Evolutionary conservation across 116 monocot genomes (phyloP).

Genomic region (Iris pallida): DNA sequence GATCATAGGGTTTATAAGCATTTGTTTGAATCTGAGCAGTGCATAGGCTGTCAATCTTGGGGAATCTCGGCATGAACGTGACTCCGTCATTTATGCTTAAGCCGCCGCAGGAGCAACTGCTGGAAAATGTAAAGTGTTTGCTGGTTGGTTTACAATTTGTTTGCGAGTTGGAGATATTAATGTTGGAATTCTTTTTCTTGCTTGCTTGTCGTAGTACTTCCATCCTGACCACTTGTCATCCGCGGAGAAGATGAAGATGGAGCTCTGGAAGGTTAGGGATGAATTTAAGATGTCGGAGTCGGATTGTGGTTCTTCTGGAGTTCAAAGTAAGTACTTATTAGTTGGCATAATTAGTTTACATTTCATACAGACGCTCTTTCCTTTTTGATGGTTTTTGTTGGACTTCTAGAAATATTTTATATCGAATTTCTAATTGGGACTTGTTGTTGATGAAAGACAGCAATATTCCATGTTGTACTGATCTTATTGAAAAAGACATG

Average conservation of each 20-base stretch:
- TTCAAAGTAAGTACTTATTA: slow-evolving; percentile 57
- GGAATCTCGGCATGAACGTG: slow-evolving; percentile 21
- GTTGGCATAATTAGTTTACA: no score
- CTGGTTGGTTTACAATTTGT: not conserved
- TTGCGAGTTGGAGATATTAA: not conserved
- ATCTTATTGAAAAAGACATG: no score
- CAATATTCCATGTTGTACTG: no score
- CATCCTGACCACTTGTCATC: slow-evolving; percentile 94
- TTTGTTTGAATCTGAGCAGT: slow-evolving; percentile 26
- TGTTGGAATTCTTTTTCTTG: not conserved
- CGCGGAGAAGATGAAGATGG: slow-evolving; percentile 83
- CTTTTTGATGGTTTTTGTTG: no score
- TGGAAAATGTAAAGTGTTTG: slow-evolving; percentile 36
- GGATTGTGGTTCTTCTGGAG: slow-evolving; percentile 95
- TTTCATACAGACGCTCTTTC: no score
- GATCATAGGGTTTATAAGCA: not conserved
- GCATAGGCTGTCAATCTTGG: slow-evolving; percentile 35
- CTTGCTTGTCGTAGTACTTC: slow-evolving; percentile 55
- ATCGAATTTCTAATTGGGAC: no score
- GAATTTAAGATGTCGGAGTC: slow-evolving; percentile 97
- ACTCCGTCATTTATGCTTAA: slow-evolving; percentile 54
- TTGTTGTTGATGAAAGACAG: no score
- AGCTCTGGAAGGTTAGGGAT: slow-evolving; percentile 77
- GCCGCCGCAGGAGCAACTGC: slow-evolving; percentile 59
- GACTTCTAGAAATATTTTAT: no score